Conservation (phyloP, 2,329 filamentous ascomycete genomes). For the Emmonsiellopsis sp. region DNA sequence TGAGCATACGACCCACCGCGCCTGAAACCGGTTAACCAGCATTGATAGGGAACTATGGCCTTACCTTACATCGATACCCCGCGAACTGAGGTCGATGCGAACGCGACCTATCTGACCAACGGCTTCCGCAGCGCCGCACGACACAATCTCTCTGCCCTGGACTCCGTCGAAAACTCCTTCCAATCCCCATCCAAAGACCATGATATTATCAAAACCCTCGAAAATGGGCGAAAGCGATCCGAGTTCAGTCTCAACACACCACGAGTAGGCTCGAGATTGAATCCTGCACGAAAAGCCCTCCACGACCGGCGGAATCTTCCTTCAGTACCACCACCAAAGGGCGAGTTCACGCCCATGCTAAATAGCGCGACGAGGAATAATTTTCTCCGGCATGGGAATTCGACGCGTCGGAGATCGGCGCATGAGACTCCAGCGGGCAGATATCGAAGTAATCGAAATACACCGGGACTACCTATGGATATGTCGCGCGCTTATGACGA, state of each 20-base stretch:
- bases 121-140: slow-evolving; percentile 47
- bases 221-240: slow-evolving; percentile 50
- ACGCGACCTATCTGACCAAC: slow-evolving; percentile 69
- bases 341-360: slow-evolving; percentile 89
- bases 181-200: slow-evolving; percentile 68
- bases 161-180: slow-evolving; percentile 83
- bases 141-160: slow-evolving; percentile 46
- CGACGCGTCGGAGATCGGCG: slow-evolving; percentile 47
- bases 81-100: slow-evolving; percentile 66
- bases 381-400: slow-evolving; percentile 48
- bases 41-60: slow-evolving; percentile 44
- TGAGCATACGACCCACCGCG: neutral
- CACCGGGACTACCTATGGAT: slow-evolving; percentile 68
- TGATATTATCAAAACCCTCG: slow-evolving; percentile 67
- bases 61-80: slow-evolving; percentile 73
- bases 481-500: slow-evolving; percentile 59
- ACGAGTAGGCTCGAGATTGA: slow-evolving; percentile 52
- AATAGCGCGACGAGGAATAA: slow-evolving; percentile 67
- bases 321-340: slow-evolving; percentile 44
- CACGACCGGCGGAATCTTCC: slow-evolving; percentile 64
- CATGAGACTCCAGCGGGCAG: slow-evolving; percentile 60
- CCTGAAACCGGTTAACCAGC: neutral
- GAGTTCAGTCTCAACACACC: slow-evolving; percentile 62
- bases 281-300: slow-evolving; percentile 42
- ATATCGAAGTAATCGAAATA: slow-evolving; percentile 59